Conservation (phyloP, 164 flowering plant genomes). For the Macadamia integrifolia region DNA sequence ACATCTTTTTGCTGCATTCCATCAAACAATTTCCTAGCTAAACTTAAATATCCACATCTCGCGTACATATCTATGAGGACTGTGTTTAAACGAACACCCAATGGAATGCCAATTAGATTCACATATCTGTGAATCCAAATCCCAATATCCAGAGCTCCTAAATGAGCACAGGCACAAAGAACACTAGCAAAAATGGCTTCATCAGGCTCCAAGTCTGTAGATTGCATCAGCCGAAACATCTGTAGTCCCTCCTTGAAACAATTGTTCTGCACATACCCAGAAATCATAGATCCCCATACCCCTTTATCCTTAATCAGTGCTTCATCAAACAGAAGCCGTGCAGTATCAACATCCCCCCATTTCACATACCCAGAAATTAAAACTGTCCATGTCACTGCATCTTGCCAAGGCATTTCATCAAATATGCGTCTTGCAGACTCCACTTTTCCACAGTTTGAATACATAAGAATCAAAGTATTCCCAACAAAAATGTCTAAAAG, state of each 20-base stretch:
- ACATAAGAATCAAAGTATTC: constrained; percentile 47
- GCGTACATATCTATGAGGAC: constrained; percentile 58
- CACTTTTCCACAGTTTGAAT: constrained; percentile 28
- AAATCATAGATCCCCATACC: constrained; percentile 66
- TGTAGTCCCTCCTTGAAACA: constrained; percentile 55
- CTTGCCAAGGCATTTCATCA: constrained; percentile 34
- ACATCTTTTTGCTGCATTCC: constrained; percentile 35
- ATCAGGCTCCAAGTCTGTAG: constrained; percentile 37
- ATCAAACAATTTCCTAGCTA: constrained; percentile 40
- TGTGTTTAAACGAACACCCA: constrained; percentile 37
- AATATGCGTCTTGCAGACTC: constrained; percentile 34
- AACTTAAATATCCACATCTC: constrained; percentile 46
- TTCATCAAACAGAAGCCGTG: constrained; percentile 47
- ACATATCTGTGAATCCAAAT: constrained; percentile 47
- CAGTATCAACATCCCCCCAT: constrained; percentile 43
- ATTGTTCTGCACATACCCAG: constrained; percentile 57
- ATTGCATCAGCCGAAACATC: constrained; percentile 53
- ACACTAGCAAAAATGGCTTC: constrained; percentile 46
- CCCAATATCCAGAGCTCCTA: constrained; percentile 58
- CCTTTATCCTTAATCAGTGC: constrained; percentile 53
- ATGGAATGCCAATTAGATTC: constrained; percentile 13
- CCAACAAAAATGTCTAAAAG: constrained; percentile 39
- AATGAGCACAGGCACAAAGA: constrained; percentile 62
- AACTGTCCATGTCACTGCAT: constrained; percentile 52
- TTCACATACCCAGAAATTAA: constrained; percentile 55